Base-by-base conservation (phyloP, 768 basidiomycete species). In the Podaxis sp. region DNA sequence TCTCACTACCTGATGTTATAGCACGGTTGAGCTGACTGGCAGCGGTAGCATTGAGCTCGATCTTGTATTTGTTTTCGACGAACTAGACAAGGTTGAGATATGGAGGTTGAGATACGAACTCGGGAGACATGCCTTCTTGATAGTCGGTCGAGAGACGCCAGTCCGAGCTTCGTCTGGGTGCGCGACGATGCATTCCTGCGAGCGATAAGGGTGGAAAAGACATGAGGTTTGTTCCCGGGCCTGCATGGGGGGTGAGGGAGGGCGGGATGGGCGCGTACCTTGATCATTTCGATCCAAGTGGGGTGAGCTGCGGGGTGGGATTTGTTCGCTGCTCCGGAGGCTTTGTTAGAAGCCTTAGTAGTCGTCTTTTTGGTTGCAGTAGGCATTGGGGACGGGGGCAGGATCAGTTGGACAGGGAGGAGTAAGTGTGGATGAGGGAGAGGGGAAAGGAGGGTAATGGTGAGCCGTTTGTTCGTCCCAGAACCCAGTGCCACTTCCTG, bases 31-130 rank as follows among this genome's bases (percentile, higher is more conserved):
- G 85, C 77, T 93, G 88, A 65, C 82, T 86, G 67, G 82, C 82
- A 72, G 92, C 86, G 11, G 90, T 78, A 65, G 87, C 83, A 68
- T 87, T 88, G 68, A 92, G 82, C 69, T 87, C 84, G 68, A 96
- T 80, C 71, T 87, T 86, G 80, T 94, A 96, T 71, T 85, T 90
- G 67, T 84, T 80, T 77, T 93, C 92, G 62, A 96, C 87, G 74
- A 94, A 83, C 93, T 95, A 63, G 59, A 49, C 63, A 60, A 61
- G 65, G 65, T 64, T 61, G 24, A 61, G 59, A 24, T 61, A 65
- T 63, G 63, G 57, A 42, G 62, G 49, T 54, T 63, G 58, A 22
- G 58, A 62, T 55, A 61, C 55, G 55, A 59, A n/a, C 53, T 61
- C 61, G 62, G 65, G 57, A 48, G 63, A 63, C 73, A 44, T 52